Evolutionary conservation across 768 basidiomycete species (phyloP).

Genomic region (Pilatotrama ljubarskyi): DNA sequence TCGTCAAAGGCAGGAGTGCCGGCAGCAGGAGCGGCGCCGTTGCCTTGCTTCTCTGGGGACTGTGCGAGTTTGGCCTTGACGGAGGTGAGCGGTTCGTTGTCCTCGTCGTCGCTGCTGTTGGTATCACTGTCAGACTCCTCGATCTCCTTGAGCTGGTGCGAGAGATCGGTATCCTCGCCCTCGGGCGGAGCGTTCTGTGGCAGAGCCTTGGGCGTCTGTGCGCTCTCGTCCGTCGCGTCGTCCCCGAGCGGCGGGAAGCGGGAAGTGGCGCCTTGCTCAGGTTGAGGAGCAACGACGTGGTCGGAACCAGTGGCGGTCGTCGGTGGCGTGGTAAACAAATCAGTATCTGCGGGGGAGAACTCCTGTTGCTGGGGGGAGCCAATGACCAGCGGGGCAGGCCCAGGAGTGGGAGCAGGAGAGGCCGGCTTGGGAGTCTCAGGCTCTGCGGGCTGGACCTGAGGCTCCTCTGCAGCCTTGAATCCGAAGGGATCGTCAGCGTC

Average conservation of each 20-base stretch:
- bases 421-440: slow-evolving; percentile 18
- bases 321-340: slow-evolving; percentile 59
- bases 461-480: slow-evolving; percentile 37
- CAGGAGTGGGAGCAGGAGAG: slow-evolving; percentile 1
- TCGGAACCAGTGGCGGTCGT: slow-evolving; percentile 37
- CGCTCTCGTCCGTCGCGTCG: slow-evolving; percentile 9
- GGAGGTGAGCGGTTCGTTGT: slow-evolving; percentile 31
- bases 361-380: slow-evolving; percentile 4
- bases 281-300: neutral
- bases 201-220: slow-evolving; percentile 12
- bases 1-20: slow-evolving; percentile 51
- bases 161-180: slow-evolving; percentile 51
- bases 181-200: slow-evolving; percentile 11
- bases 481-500: slow-evolving; percentile 54
- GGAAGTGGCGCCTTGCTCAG: neutral
- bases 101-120: slow-evolving; percentile 50
- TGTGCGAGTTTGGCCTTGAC: slow-evolving; percentile 25
- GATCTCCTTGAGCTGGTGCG: slow-evolving; percentile 54
- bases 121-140: slow-evolving; percentile 44
- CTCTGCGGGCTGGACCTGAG: slow-evolving; percentile 3
- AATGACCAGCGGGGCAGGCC: neutral
- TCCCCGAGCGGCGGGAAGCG: slow-evolving; percentile 17
- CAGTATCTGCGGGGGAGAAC: slow-evolving; percentile 30
- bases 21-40: slow-evolving; percentile 23
- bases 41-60: slow-evolving; percentile 1